Base-by-base conservation (phyloP, 805 yeast species). In the Hanseniaspora lindneri region DNA sequence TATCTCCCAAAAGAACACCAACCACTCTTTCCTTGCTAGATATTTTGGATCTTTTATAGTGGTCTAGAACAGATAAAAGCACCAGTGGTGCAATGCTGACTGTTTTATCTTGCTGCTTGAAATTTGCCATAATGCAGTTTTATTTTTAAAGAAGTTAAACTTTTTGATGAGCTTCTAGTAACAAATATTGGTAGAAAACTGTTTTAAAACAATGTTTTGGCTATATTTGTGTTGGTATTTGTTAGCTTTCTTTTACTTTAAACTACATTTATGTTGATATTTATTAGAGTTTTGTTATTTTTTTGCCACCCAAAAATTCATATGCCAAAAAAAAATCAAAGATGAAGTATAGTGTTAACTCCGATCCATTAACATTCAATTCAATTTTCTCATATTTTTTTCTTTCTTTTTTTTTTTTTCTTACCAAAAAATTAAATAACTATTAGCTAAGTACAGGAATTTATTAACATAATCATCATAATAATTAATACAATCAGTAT, bases 71-170 rank as follows among this genome's bases (percentile, higher is more conserved):
- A 0, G 96, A 87, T 39, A 92, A 73, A 24, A 92, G 75, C 39
- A 92, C 99, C 60, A 92, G 70, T 19, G 99, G 99, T 2, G 98
- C 96, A 36, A 92, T 95, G 1, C 94, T 74, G 20, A 89, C 96
- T 10, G 51, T 41, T 37, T 51, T 47, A 13, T 49, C 51, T 39
- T 49, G 42, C 17, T 40, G 25, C n/a, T 39, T 36, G 14, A 23
- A 10, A 7, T 7, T 36, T n/a, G 41, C 7, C 44, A 47, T 47
- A 2, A 3, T 29, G 29, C 11, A 27, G 29, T 27, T 5, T 35
- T 7, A 3, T 23, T 24, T 9, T 36, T 13, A 23, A 21, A 5
- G 13, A 14, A 29, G 10, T 27, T 27, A 9, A 9, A 27, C 28
- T 16, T 39, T 14, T 39, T 20, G 11, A n/a, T n/a, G n/a, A n/a